phyloP scores from a whole-genome alignment of 169 alveolate genomes.

The Babesia ovata region DNA sequence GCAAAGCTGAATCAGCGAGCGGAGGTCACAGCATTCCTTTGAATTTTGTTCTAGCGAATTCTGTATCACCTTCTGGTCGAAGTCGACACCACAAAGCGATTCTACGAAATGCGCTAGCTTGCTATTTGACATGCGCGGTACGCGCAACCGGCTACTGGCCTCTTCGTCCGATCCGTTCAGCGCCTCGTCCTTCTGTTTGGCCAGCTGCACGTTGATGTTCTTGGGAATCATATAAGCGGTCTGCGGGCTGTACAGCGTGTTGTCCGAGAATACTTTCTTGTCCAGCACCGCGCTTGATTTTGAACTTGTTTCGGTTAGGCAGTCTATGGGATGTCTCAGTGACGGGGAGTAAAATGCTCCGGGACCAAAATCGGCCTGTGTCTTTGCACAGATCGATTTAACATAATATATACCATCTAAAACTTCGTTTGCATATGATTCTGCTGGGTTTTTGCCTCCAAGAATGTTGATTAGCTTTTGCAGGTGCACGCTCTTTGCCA shows the following conservation, averaged over 20 bases:
- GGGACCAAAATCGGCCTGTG: conserved; percentile 28
- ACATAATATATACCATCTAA: conserved; percentile 22
- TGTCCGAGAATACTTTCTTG: background rate
- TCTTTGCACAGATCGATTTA: conserved; percentile 28
- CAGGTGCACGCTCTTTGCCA: conserved; percentile 19
- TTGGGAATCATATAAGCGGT: conserved; percentile 35
- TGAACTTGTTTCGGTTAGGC: conserved; percentile 4
- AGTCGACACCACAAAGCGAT: conserved; percentile 33
- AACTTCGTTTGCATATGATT: conserved; percentile 24
- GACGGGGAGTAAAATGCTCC: conserved; percentile 33
- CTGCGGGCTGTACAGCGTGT: conserved; percentile 32
- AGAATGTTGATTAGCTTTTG: conserved; percentile 36
- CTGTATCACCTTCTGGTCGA: conserved; percentile 20
- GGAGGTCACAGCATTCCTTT: conserved; percentile 37
- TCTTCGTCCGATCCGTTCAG: conserved; percentile 20
- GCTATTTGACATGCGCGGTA: conserved; percentile 37
- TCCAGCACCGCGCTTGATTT: background rate
- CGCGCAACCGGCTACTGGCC: background rate
- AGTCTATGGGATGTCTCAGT: conserved; percentile 29
- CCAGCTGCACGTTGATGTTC: conserved; percentile 2
- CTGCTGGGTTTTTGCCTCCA: conserved; percentile 30
- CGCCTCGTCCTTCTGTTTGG: conserved; percentile 23
- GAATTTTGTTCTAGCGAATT: conserved; percentile 30
- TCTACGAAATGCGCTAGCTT: conserved; percentile 36
- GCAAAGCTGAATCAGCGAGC: conserved; percentile 33